Evolutionary conservation across 495 filamentous ascomycete species (phyloP).

Genomic region (Staphylotrichum tortipilum): DNA sequence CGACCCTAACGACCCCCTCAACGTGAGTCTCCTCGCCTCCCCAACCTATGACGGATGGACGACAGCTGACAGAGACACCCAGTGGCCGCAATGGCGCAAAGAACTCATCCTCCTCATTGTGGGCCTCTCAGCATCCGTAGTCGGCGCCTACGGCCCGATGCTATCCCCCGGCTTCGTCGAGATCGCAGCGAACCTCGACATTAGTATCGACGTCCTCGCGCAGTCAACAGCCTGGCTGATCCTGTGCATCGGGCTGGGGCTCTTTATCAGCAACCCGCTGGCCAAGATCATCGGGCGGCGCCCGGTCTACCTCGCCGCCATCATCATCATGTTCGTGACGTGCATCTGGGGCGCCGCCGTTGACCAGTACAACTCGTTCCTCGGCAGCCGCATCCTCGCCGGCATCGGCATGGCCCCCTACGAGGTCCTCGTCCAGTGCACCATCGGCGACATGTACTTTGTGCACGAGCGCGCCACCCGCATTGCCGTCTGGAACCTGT

Average conservation of each 20-base stretch:
- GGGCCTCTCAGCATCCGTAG: conserved; percentile 45
- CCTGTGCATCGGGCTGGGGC: conserved; percentile 25
- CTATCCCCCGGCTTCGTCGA: conserved; percentile 41
- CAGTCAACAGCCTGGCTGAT: conserved; percentile 33
- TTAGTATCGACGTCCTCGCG: conserved; percentile 25
- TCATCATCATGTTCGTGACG: conserved; percentile 48
- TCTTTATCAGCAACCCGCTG: conserved; percentile 54
- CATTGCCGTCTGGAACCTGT: conserved; percentile 58
- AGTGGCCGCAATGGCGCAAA: conserved; percentile 22
- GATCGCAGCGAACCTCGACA: conserved; percentile 28
- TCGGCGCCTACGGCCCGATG: conserved; percentile 50
- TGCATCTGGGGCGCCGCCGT: conserved; percentile 55
- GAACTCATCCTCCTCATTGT: conserved; percentile 47
- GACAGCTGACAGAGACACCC: conserved; percentile 2
- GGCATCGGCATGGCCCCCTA: conserved; percentile 51
- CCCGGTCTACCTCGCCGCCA: conserved; percentile 52
- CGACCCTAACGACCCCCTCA: conserved; percentile 48
- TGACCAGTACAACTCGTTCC: conserved; percentile 46
- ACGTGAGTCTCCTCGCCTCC: conserved; percentile 20
- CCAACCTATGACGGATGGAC: too few species aligned
- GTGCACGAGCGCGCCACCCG: conserved; percentile 59
- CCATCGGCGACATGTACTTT: conserved; percentile 51
- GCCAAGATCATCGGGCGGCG: conserved; percentile 57
- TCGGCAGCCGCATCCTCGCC: conserved; percentile 40
- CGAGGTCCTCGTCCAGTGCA: conserved; percentile 49